A percentile compares a stretch with the other conserved stretches of the same genome.
Evolutionary conservation across 805 yeast species (phyloP).

Genomic region (Monosporozyma aquatica): DNA sequence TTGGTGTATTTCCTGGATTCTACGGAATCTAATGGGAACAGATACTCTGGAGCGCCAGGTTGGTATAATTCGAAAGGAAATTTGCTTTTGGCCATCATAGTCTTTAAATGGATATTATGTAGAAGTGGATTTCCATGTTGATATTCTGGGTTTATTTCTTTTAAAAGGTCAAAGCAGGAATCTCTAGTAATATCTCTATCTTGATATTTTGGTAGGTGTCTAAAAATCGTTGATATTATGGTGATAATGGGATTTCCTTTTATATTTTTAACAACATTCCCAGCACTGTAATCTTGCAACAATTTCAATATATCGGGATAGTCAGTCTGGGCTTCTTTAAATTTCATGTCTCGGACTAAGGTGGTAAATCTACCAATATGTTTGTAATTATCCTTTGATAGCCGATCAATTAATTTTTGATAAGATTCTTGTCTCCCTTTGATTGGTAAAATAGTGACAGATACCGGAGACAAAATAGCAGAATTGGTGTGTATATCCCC

Average conservation of each 20-base stretch:
- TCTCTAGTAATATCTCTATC: slow-evolving; percentile 43
- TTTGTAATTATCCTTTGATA: slow-evolving; percentile 13
- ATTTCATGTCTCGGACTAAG: slow-evolving; percentile 13
- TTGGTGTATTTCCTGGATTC: slow-evolving; percentile 4
- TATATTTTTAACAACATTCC: slow-evolving; percentile 39
- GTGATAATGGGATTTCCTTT: slow-evolving; percentile 29
- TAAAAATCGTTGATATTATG: slow-evolving; percentile 28
- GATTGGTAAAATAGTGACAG: slow-evolving; percentile 38
- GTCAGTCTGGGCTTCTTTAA: no score
- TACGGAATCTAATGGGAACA: not conserved
- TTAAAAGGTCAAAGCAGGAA: slow-evolving; percentile 43
- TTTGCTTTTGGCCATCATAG: slow-evolving; percentile 33
- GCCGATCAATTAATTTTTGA: slow-evolving; percentile 26
- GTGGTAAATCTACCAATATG: slow-evolving; percentile 22
- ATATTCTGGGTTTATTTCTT: slow-evolving; percentile 22
- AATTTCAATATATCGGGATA: slow-evolving; percentile 36
- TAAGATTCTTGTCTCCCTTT: slow-evolving; percentile 30
- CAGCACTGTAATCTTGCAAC: slow-evolving; percentile 48
- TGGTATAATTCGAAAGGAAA: slow-evolving; percentile 24
- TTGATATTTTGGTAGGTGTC: slow-evolving; percentile 18
- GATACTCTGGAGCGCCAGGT: not conserved
- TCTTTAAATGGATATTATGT: slow-evolving; percentile 1
- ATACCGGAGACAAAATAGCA: slow-evolving; percentile 33
- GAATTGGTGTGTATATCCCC: slow-evolving; percentile 27
- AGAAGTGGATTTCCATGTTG: slow-evolving; percentile 4